These are phyloP conservation scores for Medicago ruthenica DNA, from an alignment of 306 rosid genomes.

Conservation along the genomic window DNA sequence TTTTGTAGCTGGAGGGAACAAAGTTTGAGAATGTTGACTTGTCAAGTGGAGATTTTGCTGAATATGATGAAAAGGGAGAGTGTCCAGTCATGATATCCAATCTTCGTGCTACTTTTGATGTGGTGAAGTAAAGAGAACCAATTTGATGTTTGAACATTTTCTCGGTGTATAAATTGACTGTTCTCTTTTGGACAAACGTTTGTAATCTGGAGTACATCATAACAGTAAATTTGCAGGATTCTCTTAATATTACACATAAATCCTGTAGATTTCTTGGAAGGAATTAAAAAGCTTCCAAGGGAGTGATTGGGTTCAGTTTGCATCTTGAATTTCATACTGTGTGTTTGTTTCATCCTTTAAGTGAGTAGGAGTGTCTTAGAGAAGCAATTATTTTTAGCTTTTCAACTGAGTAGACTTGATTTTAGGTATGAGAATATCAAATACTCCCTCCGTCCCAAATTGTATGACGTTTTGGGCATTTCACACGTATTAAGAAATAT, in stretches of 20 bases:
- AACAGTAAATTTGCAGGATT: slow-evolving; percentile 28
- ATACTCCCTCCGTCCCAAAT: too few relatives aligned
- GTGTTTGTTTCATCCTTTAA: neutral
- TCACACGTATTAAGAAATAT: too few relatives aligned
- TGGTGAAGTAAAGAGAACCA: slow-evolving; percentile 55
- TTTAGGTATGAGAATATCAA: neutral
- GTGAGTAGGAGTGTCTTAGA: neutral
- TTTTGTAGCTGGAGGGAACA: slow-evolving; percentile 70
- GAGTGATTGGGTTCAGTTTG: slow-evolving; percentile 25
- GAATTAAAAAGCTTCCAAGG: slow-evolving; percentile 14
- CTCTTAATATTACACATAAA: slow-evolving; percentile 42
- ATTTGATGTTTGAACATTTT: slow-evolving; percentile 18
- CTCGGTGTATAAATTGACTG: slow-evolving; percentile 43
- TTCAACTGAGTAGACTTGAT: neutral
- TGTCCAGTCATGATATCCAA: slow-evolving; percentile 85
- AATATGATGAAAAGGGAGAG: slow-evolving; percentile 91
- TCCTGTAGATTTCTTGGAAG: slow-evolving; percentile 13
- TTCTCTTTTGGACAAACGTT: slow-evolving; percentile 38
- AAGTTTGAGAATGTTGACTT: slow-evolving; percentile 77
- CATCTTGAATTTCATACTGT: slow-evolving; percentile 10
- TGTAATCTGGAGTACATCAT: slow-evolving; percentile 32
- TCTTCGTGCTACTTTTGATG: slow-evolving; percentile 66
- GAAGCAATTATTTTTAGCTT: neutral
- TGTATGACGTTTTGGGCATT: too few relatives aligned
- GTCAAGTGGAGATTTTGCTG: slow-evolving; percentile 74